Base-by-base conservation (phyloP, 768 basidiomycete species). In the Kondoa subrosea region DNA sequence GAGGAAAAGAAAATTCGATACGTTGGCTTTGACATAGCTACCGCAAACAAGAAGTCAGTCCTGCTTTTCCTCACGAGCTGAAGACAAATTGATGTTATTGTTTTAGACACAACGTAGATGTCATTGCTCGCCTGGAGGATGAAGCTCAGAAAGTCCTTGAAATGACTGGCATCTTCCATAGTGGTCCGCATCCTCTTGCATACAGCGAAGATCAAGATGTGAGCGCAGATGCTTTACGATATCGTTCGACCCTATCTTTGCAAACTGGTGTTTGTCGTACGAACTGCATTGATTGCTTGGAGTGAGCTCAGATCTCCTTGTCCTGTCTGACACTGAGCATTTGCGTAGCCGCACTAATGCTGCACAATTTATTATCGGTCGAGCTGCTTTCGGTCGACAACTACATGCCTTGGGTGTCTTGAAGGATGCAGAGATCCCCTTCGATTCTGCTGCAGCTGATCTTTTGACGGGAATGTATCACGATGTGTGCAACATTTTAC, bases 401-500 rank as follows among this genome's bases (percentile, higher is more conserved):
- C 81, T 99, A 4, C 89, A 93, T 76, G 92, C 91, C 0, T 83
- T 99, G 2, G 95, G 95, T 0, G 82, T 97, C 17, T 85, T 95
- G 4, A 84, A 86, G 25, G 85, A 80, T 67, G 91, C 93, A 0
- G 85, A 90, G 73, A 80, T 99, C 40, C 83, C 85, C 0, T 93
- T 93, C 74, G 91, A 93, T 73, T 90, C 88, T 12, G 92, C 93
- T 76, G 91, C 90, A 0, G 88, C 92, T 56, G 91, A 92, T 76
- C 91, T 97, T 84, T 75, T 99, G 72, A 97, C 91, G 2, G 91
- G 95, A 78, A 96, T 99, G 91, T 96, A 92, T 76, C 91, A 93
- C 75, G 91, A 95, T 76, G 50, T 60, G 30, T 56, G 66, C 16
- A 8, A 63, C 16, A n/a, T 8, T 57, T 63, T 4, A 31, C 21